A percentile compares a stretch with the other conserved stretches of the same genome.
phyloP scores from a whole-genome alignment of 176 grass and related monocot genomes.

The Avena eriantha region DNA sequence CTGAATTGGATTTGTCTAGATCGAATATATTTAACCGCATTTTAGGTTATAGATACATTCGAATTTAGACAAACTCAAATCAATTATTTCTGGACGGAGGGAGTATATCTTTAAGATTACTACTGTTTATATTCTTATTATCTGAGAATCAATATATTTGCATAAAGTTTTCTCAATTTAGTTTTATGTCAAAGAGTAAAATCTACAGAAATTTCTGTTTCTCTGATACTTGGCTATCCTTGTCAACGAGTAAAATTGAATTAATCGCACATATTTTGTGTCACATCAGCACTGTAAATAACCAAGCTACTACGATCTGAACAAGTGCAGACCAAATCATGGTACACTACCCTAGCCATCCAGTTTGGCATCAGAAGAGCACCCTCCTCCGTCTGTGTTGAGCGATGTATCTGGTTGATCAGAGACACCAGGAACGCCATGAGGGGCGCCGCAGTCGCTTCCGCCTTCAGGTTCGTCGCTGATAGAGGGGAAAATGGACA shows the following conservation, averaged over 20 bases:
- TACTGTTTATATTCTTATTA: no score
- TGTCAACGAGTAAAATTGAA: not conserved
- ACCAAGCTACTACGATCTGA: not conserved
- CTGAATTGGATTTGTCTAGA: no score
- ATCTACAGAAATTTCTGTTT: no score
- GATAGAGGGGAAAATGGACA: not conserved
- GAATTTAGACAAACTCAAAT: no score
- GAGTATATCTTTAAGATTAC: no score
- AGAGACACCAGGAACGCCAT: not conserved
- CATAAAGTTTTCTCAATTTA: no score
- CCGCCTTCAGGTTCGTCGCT: not conserved
- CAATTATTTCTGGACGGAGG: no score
- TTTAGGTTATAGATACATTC: no score
- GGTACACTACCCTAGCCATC: not conserved
- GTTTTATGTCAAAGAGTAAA: no score
- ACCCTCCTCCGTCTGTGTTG: not conserved
- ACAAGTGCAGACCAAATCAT: not conserved
- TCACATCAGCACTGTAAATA: not conserved
- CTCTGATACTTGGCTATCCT: not conserved
- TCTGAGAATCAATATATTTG: no score
- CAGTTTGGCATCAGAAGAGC: not conserved
- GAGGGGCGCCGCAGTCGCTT: not conserved
- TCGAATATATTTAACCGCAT: no score
- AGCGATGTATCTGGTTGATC: not conserved
- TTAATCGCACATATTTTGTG: not conserved